Percentiles rank a stretch among this genome's conserved stretches.
Conservation (phyloP, 768 basidiomycete genomes). For the Mycena albidolilacea region DNA sequence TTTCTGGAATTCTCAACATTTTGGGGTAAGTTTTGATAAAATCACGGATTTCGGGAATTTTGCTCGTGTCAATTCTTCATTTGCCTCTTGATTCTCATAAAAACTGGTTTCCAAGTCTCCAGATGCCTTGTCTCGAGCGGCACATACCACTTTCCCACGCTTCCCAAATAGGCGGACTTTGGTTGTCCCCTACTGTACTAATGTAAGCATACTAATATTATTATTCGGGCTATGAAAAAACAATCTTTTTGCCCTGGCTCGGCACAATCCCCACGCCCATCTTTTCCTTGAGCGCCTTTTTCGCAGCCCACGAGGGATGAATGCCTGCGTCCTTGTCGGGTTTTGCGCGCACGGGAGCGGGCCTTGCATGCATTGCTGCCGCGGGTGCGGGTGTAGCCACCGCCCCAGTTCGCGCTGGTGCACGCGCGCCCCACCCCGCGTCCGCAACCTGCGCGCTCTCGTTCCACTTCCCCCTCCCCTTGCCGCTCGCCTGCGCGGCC, state of each 20-base stretch:
- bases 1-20: too few relatives aligned
- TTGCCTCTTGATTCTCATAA: too few relatives aligned
- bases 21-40: too few relatives aligned
- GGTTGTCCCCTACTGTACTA: too few relatives aligned
- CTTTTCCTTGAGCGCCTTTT: constrained; percentile 82
- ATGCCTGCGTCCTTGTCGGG: constrained; percentile 46
- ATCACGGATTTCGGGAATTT: too few relatives aligned
- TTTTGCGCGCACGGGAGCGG: not conserved
- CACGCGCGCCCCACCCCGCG: constrained; percentile 33
- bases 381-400: constrained; percentile 1
- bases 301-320: constrained; percentile 99
- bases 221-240: constrained; percentile 56
- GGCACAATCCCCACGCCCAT: constrained; percentile 68
- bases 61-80: too few relatives aligned
- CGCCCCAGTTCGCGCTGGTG: not conserved
- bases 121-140: too few relatives aligned
- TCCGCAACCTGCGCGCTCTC: constrained; percentile 31
- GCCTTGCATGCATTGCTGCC: not conserved
- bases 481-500: constrained; percentile 28
- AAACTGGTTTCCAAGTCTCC: too few relatives aligned
- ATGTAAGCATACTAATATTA: too few relatives aligned
- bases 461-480: constrained; percentile 26
- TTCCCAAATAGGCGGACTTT: too few relatives aligned
- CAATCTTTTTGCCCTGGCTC: constrained; percentile 90
- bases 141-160: too few relatives aligned